Evolutionary conservation across 805 yeast genomes (phyloP).

Genomic region (Torulaspora microellipsoides): DNA sequence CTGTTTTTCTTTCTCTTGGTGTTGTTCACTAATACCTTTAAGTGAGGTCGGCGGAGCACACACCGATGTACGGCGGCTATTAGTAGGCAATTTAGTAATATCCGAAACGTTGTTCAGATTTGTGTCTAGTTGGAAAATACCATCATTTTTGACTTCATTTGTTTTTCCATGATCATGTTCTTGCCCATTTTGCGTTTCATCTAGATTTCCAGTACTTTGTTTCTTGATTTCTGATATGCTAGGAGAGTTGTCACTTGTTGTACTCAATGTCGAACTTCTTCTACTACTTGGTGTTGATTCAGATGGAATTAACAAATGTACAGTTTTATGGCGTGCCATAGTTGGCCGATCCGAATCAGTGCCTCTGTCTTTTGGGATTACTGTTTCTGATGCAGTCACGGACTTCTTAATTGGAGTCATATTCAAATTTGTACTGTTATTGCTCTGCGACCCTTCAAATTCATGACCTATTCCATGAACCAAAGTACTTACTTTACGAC

Average conservation of each 20-base stretch:
- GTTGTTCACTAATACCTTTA: not conserved
- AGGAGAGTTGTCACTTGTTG: not conserved
- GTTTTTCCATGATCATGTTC: not conserved
- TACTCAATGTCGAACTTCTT: slow-evolving; percentile 9
- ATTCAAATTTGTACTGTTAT: not conserved
- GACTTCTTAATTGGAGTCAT: slow-evolving; percentile 7
- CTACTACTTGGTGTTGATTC: slow-evolving; percentile 8
- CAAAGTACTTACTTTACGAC: slow-evolving; percentile 23
- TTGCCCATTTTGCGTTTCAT: not conserved
- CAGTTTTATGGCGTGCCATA: slow-evolving; percentile 2
- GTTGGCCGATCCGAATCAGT: slow-evolving; percentile 7
- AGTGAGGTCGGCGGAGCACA: not conserved
- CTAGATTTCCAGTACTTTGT: not conserved
- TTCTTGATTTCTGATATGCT: not conserved
- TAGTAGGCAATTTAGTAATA: slow-evolving; percentile 18
- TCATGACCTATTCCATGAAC: slow-evolving; percentile 22
- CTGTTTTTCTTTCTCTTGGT: not conserved
- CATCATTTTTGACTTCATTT: not conserved
- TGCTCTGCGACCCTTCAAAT: not conserved
- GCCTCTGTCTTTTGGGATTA: not conserved
- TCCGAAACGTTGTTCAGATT: slow-evolving; percentile 29
- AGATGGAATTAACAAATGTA: slow-evolving; percentile 4
- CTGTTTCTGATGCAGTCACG: slow-evolving; percentile 1
- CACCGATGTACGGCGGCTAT: not conserved
- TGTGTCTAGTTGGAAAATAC: slow-evolving; percentile 27